Conservation (phyloP, 2,329 filamentous ascomycete species). For the Canariomyces notabilis region DNA sequence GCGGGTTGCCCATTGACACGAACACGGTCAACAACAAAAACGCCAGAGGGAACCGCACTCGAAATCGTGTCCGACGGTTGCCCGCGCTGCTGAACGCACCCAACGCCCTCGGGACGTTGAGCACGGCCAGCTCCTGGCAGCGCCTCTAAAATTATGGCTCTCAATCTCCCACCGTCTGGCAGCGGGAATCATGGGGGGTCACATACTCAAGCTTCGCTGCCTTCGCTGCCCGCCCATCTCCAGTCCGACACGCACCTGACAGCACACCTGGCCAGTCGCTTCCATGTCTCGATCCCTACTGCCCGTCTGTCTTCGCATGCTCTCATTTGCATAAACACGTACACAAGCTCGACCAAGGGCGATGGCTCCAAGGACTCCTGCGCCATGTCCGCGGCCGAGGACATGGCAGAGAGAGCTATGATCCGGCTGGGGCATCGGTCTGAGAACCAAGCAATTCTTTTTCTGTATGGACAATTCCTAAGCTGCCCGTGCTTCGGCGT, state of each 20-base stretch:
- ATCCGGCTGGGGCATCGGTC: slow-evolving; percentile 78
- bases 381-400: slow-evolving; percentile 87
- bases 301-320: slow-evolving; percentile 87
- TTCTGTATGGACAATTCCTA: slow-evolving; percentile 61
- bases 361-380: slow-evolving; percentile 91
- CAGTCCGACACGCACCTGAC: slow-evolving; percentile 65
- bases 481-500: background rate
- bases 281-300: slow-evolving; percentile 85
- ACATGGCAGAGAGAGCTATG: slow-evolving; percentile 82
- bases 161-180: slow-evolving; percentile 47
- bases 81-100: background rate
- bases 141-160: slow-evolving; percentile 51
- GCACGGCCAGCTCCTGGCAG: slow-evolving; percentile 24
- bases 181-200: slow-evolving; percentile 50
- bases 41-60: background rate
- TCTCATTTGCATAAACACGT: slow-evolving; percentile 89
- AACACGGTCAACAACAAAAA: background rate
- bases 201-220: slow-evolving; percentile 81
- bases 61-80: background rate
- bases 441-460: slow-evolving; percentile 89
- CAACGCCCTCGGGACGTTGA: slow-evolving; percentile 2
- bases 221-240: slow-evolving; percentile 77
- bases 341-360: slow-evolving; percentile 74
- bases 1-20: background rate
- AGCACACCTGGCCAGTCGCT: slow-evolving; percentile 78